Base-by-base conservation (phyloP, 768 basidiomycete genomes). In the Lactarius akahatsu region DNA sequence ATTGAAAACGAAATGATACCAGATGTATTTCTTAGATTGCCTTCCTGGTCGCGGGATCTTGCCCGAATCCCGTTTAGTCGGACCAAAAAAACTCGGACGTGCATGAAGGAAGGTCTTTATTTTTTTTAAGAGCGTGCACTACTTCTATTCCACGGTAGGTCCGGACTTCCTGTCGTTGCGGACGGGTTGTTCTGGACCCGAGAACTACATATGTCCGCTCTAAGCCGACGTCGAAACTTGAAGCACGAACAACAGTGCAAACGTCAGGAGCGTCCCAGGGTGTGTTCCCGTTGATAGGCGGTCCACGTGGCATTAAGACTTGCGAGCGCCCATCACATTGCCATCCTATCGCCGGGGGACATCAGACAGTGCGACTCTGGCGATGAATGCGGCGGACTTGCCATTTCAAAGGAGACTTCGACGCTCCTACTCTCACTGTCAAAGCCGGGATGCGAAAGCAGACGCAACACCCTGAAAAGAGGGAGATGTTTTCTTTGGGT, bases 371-470 rank as follows among this genome's bases (percentile, higher is more conserved):
- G 34, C 20, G n/a, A 36, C 43, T 63, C 52, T 34, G 36, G 41
- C 16, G 28, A 60, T 59, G 41, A 59, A 52, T 52, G 26, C 50
- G 50, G 34, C 38, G 40, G 11, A 32, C 72, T 66, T 59, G 73
- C 76, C 72, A 74, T 69, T 62, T 75, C 71, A 68, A 74, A 77
- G 20, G 57, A 52, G 56, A 73, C 72, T 64, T 77, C 77, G 34
- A 64, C 68, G 41, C 57, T 41, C 1, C 56, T 58, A 11, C 66
- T 65, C 55, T 68, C 67, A n/a, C 65, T 62, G 50, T 67, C 62
- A 63, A 71, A 72, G 20, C 72, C 66, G 20, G 81, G 82, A 4
- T 76, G 77, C 50, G 76, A 75, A 57, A 81, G 72, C 64, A 82
- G 75, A 60, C 78, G 81, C 18, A 83, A 57, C 40, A 74, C 72